phyloP scores from a whole-genome alignment of 192 early-diverging fungal genomes.

The Spinellus fusiger region DNA sequence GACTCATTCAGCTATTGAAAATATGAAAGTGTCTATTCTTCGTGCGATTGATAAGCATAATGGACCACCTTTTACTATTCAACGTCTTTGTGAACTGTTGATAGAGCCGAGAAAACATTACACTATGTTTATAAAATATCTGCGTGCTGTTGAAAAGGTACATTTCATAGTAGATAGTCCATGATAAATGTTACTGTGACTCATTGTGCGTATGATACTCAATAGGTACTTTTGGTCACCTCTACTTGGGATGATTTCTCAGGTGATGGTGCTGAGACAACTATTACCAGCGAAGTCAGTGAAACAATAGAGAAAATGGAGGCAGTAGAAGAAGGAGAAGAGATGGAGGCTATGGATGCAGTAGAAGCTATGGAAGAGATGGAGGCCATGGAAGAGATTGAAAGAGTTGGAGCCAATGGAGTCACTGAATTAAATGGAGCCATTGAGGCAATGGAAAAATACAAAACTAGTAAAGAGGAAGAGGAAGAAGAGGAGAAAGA shows the following conservation, averaged over 20 bases:
- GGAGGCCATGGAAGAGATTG: not conserved
- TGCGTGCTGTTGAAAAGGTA: constrained; percentile 16
- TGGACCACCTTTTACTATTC: constrained; percentile 16
- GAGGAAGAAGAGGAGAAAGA: not conserved
- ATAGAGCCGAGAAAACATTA: constrained; percentile 12
- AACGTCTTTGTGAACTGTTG: constrained; percentile 12
- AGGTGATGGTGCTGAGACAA: not conserved
- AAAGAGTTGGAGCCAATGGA: not conserved
- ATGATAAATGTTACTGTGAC: not conserved
- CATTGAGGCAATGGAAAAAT: not conserved
- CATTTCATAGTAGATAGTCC: not conserved
- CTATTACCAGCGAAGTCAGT: not conserved
- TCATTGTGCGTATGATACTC: not conserved
- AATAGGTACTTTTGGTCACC: constrained; percentile 9
- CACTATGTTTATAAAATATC: constrained; percentile 13
- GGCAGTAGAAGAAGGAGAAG: no score
- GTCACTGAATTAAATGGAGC: not conserved
- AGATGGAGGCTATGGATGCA: no score
- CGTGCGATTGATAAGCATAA: constrained; percentile 2
- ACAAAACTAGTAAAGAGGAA: not conserved
- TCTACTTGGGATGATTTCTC: constrained; percentile 14
- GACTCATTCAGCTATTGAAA: not conserved
- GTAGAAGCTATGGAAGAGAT: not conserved
- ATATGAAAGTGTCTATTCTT: constrained; percentile 2
- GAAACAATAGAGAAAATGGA: no score